Conservation (phyloP, 306 rosid species). For the Sesbania bispinosa region DNA sequence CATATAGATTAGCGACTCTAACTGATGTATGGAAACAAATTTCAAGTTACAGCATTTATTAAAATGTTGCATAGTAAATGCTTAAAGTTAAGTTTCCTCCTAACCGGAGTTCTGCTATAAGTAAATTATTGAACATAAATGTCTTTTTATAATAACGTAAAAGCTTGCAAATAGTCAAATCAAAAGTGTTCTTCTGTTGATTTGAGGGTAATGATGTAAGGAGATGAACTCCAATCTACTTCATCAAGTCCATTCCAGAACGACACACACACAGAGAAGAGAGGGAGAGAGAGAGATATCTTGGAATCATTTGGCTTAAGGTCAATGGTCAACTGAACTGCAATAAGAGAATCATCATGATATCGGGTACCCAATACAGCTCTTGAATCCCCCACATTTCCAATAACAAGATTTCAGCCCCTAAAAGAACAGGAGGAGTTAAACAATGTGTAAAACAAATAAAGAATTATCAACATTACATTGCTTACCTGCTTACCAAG, state of each 20-base stretch:
- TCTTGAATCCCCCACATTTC: slow-evolving; percentile 58
- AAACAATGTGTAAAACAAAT: slow-evolving; percentile 1
- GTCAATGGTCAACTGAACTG: slow-evolving; percentile 89
- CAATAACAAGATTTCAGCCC: slow-evolving; percentile 76
- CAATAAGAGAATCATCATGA: slow-evolving; percentile 45
- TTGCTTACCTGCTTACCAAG: slow-evolving; percentile 73
- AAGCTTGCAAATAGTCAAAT: not conserved
- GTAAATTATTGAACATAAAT: not conserved
- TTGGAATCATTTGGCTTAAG: slow-evolving; percentile 92
- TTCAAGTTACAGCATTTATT: not conserved
- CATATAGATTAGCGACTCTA: not conserved
- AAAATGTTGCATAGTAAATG: not conserved
- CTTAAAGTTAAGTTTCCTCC: not conserved
- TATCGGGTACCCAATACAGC: slow-evolving; percentile 84
- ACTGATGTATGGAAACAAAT: slow-evolving; percentile 4
- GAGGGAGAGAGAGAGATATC: slow-evolving; percentile 45
- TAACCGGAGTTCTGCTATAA: not conserved
- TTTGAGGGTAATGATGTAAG: not conserved
- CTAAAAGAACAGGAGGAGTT: slow-evolving; percentile 35
- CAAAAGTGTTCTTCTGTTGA: not conserved
- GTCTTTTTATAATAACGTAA: not conserved
- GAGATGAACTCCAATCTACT: slow-evolving; percentile 6
- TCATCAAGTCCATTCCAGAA: slow-evolving; percentile 10
- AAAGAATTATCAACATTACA: slow-evolving; percentile 13
- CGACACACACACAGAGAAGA: not conserved